Evolutionary conservation across 1,284 basidiomycete species (phyloP), one percentile per base, ranked within the genome.

Genomic region (Microstroma glucosiphilum): DNA sequence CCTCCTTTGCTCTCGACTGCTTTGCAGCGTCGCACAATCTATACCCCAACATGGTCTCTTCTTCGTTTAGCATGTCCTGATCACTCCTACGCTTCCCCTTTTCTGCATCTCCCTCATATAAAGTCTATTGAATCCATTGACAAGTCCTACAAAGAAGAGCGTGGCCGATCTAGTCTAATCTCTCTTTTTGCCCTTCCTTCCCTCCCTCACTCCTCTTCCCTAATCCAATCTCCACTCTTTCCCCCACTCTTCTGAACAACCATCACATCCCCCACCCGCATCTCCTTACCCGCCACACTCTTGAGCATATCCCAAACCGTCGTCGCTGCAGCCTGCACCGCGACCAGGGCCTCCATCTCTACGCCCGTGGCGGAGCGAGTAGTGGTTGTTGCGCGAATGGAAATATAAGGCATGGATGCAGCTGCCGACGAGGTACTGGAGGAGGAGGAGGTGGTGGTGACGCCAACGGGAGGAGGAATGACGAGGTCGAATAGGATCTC

Each of bases 301-400:
- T 93, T 92, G 51, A 91, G 83, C 90, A 92, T 92, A 76, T 92
- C 91, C 91, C 90, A 92, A 21, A 92, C 85, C 0, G 90, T 91
- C 65, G 92, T 80, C 49, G 89, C 83, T 3, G 87, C 87, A n/a
- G 88, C 83, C 4, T 86, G 88, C 13, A 89, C 89, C 21, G 87
- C 88, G 23, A 88, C 90, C 62, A 93, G 77, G n/a, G 91, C 91
- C 81, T 93, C 91, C 90, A 93, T 93, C 82, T 93, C 91, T 25
- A 92, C 91, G 0, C 91, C 91, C 85, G 73, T 76, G 51, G 58
- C 63, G 0, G 63, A 66, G 12, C 53, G 60, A 2, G 74, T 75
- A 8, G 46, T 65, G 0, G 72, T 67, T 2, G 69, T 71, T 43
- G 72, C 75, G 21, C 60, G 56, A 15, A 76, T 62, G 12, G 61